Evolutionary conservation across 2,329 filamentous ascomycete species (phyloP).

Genomic region (Hymenoscyphus fructigenus): DNA sequence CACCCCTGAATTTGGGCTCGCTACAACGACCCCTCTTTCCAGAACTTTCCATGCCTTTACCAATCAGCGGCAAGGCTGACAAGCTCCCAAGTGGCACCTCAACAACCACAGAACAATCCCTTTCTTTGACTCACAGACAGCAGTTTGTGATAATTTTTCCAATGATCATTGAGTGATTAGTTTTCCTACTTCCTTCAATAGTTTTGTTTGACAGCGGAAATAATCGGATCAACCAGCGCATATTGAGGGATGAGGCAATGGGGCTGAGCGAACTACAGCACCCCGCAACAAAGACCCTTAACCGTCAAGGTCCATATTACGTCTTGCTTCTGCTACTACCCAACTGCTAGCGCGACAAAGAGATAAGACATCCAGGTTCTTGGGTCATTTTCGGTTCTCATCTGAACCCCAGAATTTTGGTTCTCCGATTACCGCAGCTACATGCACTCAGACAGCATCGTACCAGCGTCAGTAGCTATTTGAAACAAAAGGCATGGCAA

Average conservation of each 20-base stretch:
- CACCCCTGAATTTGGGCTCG: not conserved
- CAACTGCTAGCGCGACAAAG: not conserved
- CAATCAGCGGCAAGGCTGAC: slow-evolving; percentile 20
- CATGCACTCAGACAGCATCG: no score
- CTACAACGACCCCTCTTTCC: slow-evolving; percentile 17
- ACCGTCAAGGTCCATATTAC: not conserved
- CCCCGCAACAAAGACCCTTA: slow-evolving; percentile 10
- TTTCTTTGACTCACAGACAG: not conserved
- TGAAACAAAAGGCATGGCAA: slow-evolving; percentile 10
- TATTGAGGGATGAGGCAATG: not conserved
- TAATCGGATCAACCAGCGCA: not conserved
- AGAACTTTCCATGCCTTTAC: slow-evolving; percentile 19
- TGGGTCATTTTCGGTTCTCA: no score
- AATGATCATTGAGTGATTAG: not conserved
- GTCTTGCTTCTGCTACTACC: not conserved
- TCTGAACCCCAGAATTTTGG: no score
- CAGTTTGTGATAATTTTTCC: not conserved
- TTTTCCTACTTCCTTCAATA: not conserved
- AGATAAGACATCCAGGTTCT: no score
- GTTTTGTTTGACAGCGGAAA: not conserved
- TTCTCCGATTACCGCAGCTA: no score
- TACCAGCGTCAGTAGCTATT: not conserved
- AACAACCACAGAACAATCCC: not conserved
- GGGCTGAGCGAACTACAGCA: slow-evolving; percentile 3
- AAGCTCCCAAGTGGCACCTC: not conserved